These are phyloP conservation scores for Suillus fuscotomentosus DNA, from an alignment of 768 basidiomycete species.

Conservation along the genomic window DNA sequence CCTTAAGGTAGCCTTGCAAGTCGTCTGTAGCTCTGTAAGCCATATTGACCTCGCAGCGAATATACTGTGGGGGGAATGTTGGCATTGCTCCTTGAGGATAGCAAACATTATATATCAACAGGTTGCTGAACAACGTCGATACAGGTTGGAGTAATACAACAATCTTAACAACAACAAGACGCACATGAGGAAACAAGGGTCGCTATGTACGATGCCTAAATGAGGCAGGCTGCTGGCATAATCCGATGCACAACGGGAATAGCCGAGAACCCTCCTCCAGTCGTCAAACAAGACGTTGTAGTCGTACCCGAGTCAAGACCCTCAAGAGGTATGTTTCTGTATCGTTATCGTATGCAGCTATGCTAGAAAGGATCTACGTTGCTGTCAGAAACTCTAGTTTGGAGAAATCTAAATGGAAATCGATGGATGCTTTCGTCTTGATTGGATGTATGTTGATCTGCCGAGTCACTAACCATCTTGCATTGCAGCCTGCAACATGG, in stretches of 20 bases:
- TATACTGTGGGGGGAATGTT: background rate
- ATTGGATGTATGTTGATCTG: background rate
- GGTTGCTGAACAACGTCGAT: background rate
- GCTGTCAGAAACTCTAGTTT: background rate
- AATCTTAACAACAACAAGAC: background rate
- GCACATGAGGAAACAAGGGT: background rate
- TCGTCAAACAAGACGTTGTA: slow-evolving; percentile 4
- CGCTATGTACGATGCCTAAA: background rate
- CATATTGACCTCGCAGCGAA: slow-evolving; percentile 13
- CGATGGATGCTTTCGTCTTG: slow-evolving; percentile 16
- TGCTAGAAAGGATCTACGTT: background rate
- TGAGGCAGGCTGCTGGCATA: slow-evolving; percentile 5
- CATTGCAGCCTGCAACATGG: slow-evolving; percentile 61
- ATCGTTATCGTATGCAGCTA: slow-evolving; percentile 1
- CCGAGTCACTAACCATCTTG: slow-evolving; percentile 18
- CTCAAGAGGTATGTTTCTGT: slow-evolving; percentile 28
- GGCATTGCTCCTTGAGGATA: background rate
- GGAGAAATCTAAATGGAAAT: background rate
- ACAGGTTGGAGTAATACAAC: background rate
- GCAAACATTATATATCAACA: background rate
- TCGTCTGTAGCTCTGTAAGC: slow-evolving; percentile 31
- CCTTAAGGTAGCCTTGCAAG: slow-evolving; percentile 33
- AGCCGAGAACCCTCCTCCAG: slow-evolving; percentile 14
- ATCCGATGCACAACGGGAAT: slow-evolving; percentile 21
- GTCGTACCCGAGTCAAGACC: slow-evolving; percentile 16